Percentiles rank a stretch among this genome's conserved stretches.
phyloP scores from a whole-genome alignment of 164 flowering plant species.

The Stephania cephalantha region DNA sequence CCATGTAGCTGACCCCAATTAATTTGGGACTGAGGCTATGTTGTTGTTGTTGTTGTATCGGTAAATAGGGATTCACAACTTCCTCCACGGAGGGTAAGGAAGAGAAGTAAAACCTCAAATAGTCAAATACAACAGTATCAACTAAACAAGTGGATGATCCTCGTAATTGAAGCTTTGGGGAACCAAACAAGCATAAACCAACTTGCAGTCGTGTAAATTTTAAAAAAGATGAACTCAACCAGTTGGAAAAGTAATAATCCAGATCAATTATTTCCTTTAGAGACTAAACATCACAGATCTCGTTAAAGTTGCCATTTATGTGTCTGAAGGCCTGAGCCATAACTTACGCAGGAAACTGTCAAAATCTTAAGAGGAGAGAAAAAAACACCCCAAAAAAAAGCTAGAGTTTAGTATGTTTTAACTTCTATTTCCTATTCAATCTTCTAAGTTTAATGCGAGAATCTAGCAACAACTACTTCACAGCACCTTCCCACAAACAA shows the following conservation, averaged over 20 bases:
- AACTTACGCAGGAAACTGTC: too few species aligned
- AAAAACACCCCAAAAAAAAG: too few species aligned
- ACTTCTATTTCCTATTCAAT: too few species aligned
- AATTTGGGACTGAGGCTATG: too few species aligned
- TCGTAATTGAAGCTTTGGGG: not conserved
- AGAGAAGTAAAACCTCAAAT: not conserved
- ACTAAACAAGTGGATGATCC: not conserved
- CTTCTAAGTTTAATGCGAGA: too few species aligned
- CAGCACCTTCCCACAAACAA: not conserved
- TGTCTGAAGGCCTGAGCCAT: too few species aligned
- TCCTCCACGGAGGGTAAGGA: not conserved
- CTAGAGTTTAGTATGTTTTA: too few species aligned
- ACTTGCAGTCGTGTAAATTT: not conserved
- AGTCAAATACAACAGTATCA: not conserved
- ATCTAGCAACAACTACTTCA: not conserved
- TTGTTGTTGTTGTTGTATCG: not conserved
- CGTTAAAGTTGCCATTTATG: too few species aligned
- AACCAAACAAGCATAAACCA: not conserved
- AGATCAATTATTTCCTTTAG: not conserved
- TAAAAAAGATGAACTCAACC: not conserved
- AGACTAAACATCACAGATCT: not conserved
- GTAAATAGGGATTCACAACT: not conserved
- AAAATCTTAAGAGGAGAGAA: not conserved
- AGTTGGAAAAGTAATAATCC: not conserved
- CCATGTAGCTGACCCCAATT: too few species aligned